Percentiles rank a stretch among this genome's conserved stretches.
phyloP scores from a whole-genome alignment of 805 yeast genomes.

The Candida manassasensis region DNA sequence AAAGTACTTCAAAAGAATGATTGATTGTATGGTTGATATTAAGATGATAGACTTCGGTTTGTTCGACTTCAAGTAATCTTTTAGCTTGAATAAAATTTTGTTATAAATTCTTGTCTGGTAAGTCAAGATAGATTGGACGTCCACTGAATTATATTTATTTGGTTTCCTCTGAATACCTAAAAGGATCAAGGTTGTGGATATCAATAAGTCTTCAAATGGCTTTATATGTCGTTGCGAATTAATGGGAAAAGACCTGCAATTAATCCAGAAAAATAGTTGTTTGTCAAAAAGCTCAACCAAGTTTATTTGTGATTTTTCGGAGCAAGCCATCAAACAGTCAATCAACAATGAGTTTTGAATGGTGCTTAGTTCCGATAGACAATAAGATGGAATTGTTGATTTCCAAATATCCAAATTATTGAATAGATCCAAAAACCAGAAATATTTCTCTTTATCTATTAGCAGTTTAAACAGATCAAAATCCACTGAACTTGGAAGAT shows the following conservation, averaged over 20 bases:
- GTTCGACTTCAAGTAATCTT: conserved; percentile 9
- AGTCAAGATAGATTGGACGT: conserved; percentile 16
- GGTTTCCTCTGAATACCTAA: conserved; percentile 13
- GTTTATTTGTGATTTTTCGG: conserved; percentile 9
- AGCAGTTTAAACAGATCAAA: conserved; percentile 17
- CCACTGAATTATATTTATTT: conserved; percentile 8
- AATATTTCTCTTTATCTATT: conserved; percentile 30
- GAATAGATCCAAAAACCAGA: conserved; percentile 37
- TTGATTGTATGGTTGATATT: conserved; percentile 27
- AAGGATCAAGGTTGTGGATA: conserved; percentile 28
- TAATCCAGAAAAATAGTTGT: conserved; percentile 24
- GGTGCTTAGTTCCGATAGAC: conserved; percentile 14
- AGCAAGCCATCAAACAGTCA: conserved; percentile 29
- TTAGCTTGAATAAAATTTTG: conserved; percentile 20
- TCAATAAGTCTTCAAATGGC: conserved; percentile 24
- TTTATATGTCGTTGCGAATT: conserved; percentile 10
- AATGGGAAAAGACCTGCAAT: conserved; percentile 8
- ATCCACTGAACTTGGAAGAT: conserved; percentile 13
- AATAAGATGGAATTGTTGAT: conserved; percentile 29
- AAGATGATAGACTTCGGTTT: conserved; percentile 19
- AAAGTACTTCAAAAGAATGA: conserved; percentile 25
- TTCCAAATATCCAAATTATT: conserved; percentile 38
- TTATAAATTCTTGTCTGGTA: conserved; percentile 31
- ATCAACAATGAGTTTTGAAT: conserved; percentile 12
- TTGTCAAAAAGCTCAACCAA: conserved; percentile 10